phyloP scores from a whole-genome alignment of 352 stramenopile genomes.

The Globisporangium orthogonon region DNA sequence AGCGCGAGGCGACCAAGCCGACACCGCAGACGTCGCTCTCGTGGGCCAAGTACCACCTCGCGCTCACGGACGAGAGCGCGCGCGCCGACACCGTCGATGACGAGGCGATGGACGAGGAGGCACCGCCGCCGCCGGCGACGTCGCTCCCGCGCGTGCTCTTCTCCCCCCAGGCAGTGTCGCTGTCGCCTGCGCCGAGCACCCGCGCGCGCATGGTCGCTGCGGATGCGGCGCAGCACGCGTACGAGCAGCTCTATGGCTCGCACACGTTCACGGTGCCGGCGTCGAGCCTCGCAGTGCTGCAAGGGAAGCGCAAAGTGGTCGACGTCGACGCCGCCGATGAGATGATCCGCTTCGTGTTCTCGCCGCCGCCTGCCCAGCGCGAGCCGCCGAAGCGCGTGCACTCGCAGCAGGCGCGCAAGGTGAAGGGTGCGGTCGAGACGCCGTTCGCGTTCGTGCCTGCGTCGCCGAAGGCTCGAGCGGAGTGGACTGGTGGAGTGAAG shows the following conservation, averaged over 20 bases:
- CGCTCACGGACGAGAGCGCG: slow-evolving; percentile 29
- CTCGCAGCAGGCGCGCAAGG: slow-evolving; percentile 14
- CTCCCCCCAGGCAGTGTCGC: slow-evolving; percentile 29
- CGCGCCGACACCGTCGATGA: slow-evolving; percentile 4
- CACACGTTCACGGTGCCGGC: slow-evolving; percentile 53
- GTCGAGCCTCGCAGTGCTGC: slow-evolving; percentile 9
- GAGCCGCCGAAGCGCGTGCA: slow-evolving; percentile 48
- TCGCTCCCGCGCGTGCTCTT: slow-evolving; percentile 41
- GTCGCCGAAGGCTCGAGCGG: slow-evolving; percentile 45
- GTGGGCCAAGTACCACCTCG: slow-evolving; percentile 83
- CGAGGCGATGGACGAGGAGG: slow-evolving; percentile 25
- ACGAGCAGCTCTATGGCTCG: slow-evolving; percentile 18
- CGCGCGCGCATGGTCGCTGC: slow-evolving; percentile 2
- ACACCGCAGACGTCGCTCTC: slow-evolving; percentile 73
- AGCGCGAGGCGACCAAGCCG: slow-evolving; percentile 63
- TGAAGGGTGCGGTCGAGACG: slow-evolving; percentile 19
- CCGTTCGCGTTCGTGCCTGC: slow-evolving; percentile 64
- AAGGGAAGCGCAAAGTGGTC: slow-evolving; percentile 8
- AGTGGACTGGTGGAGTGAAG: slow-evolving; percentile 27
- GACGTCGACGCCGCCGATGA: slow-evolving; percentile 30
- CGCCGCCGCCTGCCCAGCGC: slow-evolving; percentile 40
- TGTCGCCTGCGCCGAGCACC: slow-evolving; percentile 21
- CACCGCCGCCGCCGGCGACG: slow-evolving; percentile 51
- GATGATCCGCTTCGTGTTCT: slow-evolving; percentile 53
- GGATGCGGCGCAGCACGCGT: background rate